Percentiles rank a stretch among this genome's conserved stretches.
Evolutionary conservation across 78 protist species (phyloP).

Genomic region (Dictyostelium discoideum): DNA sequence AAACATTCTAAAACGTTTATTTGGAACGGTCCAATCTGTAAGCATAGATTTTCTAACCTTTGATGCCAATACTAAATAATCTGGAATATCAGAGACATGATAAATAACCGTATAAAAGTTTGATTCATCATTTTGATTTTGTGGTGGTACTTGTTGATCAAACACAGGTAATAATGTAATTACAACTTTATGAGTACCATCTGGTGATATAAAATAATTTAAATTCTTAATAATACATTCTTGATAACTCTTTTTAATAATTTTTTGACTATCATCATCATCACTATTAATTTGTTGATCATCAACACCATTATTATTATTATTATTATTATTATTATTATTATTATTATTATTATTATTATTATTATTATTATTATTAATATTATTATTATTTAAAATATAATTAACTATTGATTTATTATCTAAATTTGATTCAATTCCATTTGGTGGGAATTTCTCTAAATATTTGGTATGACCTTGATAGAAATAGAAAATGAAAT

Average conservation of each 20-base stretch:
- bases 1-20: constrained; percentile 53
- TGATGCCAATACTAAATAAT: constrained; percentile 58
- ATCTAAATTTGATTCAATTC: neutral
- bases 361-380: neutral
- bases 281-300: neutral
- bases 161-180: neutral
- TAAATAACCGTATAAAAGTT: neutral
- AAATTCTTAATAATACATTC: constrained; percentile 15
- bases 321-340: no score
- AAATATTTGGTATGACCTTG: constrained; percentile 69
- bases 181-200: neutral
- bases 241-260: neutral
- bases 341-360: no score
- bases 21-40: neutral
- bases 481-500: constrained; percentile 44
- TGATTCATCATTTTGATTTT: neutral
- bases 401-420: neutral
- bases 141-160: neutral
- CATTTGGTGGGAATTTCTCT: constrained; percentile 39
- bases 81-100: constrained; percentile 73
- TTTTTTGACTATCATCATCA: no score
- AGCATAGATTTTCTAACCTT: constrained; percentile 13
- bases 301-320: no score
- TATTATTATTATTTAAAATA: neutral
- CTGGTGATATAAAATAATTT: constrained; percentile 29